Evolutionary conservation across 192 early-diverging fungal genomes (phyloP).

Genomic region (Haplosporangium gracile): DNA sequence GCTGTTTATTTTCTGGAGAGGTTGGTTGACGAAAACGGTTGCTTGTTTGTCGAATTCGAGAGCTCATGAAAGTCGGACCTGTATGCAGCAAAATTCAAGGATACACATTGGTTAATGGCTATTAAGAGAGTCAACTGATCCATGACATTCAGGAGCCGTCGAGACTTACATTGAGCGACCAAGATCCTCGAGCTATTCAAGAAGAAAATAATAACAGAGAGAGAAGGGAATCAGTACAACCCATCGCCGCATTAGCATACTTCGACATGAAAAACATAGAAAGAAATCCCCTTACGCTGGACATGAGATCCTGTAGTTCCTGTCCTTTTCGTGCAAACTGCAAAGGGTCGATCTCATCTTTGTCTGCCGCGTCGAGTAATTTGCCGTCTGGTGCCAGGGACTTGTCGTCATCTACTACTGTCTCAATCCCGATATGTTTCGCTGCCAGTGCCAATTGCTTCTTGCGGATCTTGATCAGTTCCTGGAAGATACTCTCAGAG

Average conservation of each 20-base stretch:
- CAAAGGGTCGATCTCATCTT: constrained; percentile 45
- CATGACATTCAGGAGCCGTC: not conserved
- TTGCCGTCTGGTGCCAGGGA: constrained; percentile 50
- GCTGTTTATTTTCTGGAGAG: not conserved
- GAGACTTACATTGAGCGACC: constrained; percentile 47
- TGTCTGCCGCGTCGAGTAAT: constrained; percentile 51
- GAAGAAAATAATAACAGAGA: not conserved
- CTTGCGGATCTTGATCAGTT: constrained; percentile 47
- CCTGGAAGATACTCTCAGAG: constrained; percentile 54
- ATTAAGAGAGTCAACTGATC: not conserved
- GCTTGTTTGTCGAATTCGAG: constrained; percentile 48
- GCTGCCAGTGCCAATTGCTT: constrained; percentile 49
- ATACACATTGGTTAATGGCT: not conserved
- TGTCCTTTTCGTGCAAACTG: constrained; percentile 50
- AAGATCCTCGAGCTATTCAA: constrained; percentile 38
- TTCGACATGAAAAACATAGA: not conserved
- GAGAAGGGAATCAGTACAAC: not conserved
- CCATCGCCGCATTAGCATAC: not conserved
- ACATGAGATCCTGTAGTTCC: constrained; percentile 51
- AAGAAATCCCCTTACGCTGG: constrained; percentile 22
- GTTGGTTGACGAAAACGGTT: constrained; percentile 15
- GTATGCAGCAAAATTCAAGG: not conserved
- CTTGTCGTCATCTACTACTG: constrained; percentile 46
- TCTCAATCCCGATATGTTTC: constrained; percentile 51
- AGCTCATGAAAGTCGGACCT: constrained; percentile 56